phyloP scores from a whole-genome alignment of 2,329 filamentous ascomycete species.

The Epichloe baconii region DNA sequence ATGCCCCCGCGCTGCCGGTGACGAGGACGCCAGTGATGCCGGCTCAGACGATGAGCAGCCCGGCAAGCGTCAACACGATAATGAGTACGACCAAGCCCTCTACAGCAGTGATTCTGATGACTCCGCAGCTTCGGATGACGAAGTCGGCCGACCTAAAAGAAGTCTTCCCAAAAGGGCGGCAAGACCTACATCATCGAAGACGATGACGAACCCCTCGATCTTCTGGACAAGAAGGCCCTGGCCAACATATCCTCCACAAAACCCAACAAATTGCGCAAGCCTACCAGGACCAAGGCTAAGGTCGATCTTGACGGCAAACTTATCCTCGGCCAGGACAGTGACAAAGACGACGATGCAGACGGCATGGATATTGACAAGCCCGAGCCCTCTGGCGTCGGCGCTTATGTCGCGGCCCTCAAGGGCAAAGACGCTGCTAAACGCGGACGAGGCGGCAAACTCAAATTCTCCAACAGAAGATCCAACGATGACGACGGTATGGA shows the following conservation, averaged over 20 bases:
- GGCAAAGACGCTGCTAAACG: slow-evolving; percentile 52
- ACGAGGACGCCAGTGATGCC: slow-evolving; percentile 43
- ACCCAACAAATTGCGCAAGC: slow-evolving; percentile 51
- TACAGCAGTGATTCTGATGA: slow-evolving; percentile 66
- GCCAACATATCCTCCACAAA: slow-evolving; percentile 90
- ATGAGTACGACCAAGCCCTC: slow-evolving; percentile 90
- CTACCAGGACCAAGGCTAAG: slow-evolving; percentile 48
- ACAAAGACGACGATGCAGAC: slow-evolving; percentile 33
- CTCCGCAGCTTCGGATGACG: slow-evolving; percentile 37
- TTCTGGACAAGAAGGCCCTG: slow-evolving; percentile 77
- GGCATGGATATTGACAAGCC: slow-evolving; percentile 54
- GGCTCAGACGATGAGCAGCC: slow-evolving; percentile 30
- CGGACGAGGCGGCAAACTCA: slow-evolving; percentile 54
- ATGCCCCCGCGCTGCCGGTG: slow-evolving; percentile 44
- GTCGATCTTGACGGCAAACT: slow-evolving; percentile 69
- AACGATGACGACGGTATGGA: slow-evolving; percentile 36
- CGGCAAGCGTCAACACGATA: slow-evolving; percentile 56
- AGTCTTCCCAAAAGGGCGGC: slow-evolving; percentile 42
- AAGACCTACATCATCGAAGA: slow-evolving; percentile 86
- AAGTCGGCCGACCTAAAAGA: slow-evolving; percentile 31
- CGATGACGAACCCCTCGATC: slow-evolving; percentile 86
- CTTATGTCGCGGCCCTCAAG: slow-evolving; percentile 57
- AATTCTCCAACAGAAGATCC: slow-evolving; percentile 52
- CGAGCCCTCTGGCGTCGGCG: slow-evolving; percentile 49
- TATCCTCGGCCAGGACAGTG: slow-evolving; percentile 49